These are phyloP conservation scores for Pezizomycotina sp. DNA, from an alignment of 2,329 filamentous ascomycete species.

Conservation along the genomic window DNA sequence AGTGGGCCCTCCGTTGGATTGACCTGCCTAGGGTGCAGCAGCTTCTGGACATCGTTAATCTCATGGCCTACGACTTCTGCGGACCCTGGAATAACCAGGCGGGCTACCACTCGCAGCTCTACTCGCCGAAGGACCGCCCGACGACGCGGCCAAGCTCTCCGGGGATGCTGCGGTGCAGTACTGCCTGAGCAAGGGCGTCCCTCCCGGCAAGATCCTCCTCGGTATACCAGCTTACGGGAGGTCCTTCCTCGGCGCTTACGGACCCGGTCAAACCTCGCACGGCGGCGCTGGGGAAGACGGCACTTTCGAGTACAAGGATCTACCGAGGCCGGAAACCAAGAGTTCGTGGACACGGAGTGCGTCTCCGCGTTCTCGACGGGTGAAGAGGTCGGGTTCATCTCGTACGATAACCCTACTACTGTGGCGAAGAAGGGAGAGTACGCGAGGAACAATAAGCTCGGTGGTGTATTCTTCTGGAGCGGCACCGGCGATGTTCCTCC, in stretches of 20 bases:
- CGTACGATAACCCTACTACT: constrained; percentile 62
- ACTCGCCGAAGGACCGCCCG: constrained; percentile 38
- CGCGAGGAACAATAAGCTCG: constrained; percentile 53
- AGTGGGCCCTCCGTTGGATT: constrained; percentile 51
- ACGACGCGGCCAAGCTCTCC: constrained; percentile 41
- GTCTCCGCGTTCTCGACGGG: constrained; percentile 58
- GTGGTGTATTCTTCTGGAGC: constrained; percentile 68
- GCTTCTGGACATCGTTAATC: constrained; percentile 58
- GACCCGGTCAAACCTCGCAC: constrained; percentile 46
- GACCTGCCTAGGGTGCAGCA: constrained; percentile 45
- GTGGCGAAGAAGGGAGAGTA: constrained; percentile 60
- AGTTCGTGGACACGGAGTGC: constrained; percentile 48
- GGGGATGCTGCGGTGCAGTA: constrained; percentile 51
- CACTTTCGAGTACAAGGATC: constrained; percentile 55
- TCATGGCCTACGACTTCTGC: constrained; percentile 67
- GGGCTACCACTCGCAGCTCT: constrained; percentile 64
- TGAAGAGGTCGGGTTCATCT: constrained; percentile 59
- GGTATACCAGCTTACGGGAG: constrained; percentile 62
- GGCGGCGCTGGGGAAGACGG: constrained; percentile 46
- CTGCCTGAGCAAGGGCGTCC: constrained; percentile 48
- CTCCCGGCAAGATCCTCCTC: constrained; percentile 53
- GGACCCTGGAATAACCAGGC: constrained; percentile 51
- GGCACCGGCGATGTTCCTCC: constrained; percentile 60
- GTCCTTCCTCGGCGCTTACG: constrained; percentile 50
- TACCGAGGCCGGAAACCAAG: constrained; percentile 46